These are phyloP conservation scores for Trichophyton equinum DNA, from an alignment of 2,329 filamentous ascomycete species.

Conservation along the genomic window DNA sequence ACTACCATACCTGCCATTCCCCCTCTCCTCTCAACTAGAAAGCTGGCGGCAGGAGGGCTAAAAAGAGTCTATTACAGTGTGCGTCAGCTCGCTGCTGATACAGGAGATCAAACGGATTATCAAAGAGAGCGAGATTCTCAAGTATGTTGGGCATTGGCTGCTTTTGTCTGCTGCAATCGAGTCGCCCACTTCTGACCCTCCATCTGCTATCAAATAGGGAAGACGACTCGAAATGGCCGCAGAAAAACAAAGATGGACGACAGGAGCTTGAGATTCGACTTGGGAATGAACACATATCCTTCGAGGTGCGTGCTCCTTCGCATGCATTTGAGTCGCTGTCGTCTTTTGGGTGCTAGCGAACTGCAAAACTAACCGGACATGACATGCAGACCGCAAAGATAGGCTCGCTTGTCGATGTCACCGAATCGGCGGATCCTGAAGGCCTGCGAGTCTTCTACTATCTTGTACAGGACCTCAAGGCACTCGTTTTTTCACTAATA, in stretches of 20 bases:
- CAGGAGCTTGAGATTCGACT: slow-evolving; percentile 92
- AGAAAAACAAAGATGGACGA: slow-evolving; percentile 97
- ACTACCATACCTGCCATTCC: neutral
- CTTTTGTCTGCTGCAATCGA: neutral
- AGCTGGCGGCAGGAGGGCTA: slow-evolving; percentile 13
- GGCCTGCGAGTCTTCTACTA: slow-evolving; percentile 97
- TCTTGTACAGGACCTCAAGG: slow-evolving; percentile 92
- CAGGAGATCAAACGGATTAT: slow-evolving; percentile 95
- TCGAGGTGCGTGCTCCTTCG: slow-evolving; percentile 54
- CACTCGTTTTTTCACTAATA: slow-evolving; percentile 90
- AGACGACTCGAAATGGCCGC: slow-evolving; percentile 96
- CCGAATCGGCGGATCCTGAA: slow-evolving; percentile 89
- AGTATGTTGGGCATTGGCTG: slow-evolving; percentile 44
- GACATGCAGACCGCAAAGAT: slow-evolving; percentile 78
- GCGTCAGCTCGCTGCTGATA: slow-evolving; percentile 78
- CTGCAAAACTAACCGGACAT: neutral
- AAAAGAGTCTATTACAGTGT: slow-evolving; percentile 52
- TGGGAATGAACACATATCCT: slow-evolving; percentile 92
- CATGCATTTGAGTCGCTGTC: no score
- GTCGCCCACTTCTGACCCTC: neutral
- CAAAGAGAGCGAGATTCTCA: slow-evolving; percentile 92
- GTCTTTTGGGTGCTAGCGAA: no score
- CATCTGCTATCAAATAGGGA: slow-evolving; percentile 48
- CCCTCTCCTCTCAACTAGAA: neutral
- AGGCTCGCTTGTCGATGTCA: slow-evolving; percentile 90